Conservation (phyloP, 768 basidiomycete genomes). For the Mycena pura region DNA sequence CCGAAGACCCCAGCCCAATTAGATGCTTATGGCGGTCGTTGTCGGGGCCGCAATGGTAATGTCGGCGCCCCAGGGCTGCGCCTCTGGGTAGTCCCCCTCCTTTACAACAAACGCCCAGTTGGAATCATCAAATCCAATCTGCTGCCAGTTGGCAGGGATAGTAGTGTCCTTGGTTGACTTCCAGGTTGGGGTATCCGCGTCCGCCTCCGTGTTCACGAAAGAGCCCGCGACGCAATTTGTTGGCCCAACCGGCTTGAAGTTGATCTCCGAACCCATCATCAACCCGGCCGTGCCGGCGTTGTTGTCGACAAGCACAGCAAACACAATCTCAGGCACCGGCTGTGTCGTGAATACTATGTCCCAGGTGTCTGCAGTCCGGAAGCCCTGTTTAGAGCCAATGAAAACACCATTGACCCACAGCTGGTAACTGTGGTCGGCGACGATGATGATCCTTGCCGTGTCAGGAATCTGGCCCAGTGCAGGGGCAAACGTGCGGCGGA, state of each 20-base stretch:
- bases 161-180: not conserved
- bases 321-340: not conserved
- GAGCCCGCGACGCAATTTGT: not conserved
- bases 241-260: not conserved
- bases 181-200: not conserved
- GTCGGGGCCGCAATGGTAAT: conserved; percentile 6
- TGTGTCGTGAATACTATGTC: not conserved
- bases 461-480: not conserved
- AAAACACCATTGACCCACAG: not conserved
- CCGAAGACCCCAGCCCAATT: not conserved
- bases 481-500: conserved; percentile 2
- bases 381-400: not conserved
- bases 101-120: conserved; percentile 1
- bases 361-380: not conserved
- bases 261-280: conserved; percentile 7
- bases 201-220: not conserved
- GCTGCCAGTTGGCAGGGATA: not conserved
- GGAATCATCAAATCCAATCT: conserved; percentile 3
- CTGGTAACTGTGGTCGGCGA: not conserved
- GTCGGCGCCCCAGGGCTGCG: conserved; percentile 11
- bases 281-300: not conserved
- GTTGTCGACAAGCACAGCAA: conserved; percentile 4
- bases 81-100: conserved; percentile 8
- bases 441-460: not conserved
- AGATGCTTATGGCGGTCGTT: not conserved